A percentile compares a stretch with the other conserved stretches of the same genome.
Conservation (phyloP, 2,329 filamentous ascomycete genomes). For the Exserohilum turcica region DNA sequence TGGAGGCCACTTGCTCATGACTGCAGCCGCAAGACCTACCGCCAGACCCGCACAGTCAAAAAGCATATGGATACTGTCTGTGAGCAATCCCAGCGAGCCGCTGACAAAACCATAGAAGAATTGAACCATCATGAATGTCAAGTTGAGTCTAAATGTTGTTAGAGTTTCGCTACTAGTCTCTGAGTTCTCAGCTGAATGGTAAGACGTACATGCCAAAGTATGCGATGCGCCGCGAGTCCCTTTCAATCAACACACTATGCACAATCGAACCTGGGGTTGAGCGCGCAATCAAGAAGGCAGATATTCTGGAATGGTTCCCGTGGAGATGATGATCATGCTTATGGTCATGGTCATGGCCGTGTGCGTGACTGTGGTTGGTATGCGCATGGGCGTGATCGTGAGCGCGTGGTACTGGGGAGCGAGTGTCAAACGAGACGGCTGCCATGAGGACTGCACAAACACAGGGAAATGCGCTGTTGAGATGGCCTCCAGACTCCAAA, state of each 20-base stretch:
- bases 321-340: slow-evolving; percentile 46
- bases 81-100: slow-evolving; percentile 91
- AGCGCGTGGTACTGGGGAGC: slow-evolving; percentile 30
- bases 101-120: slow-evolving; percentile 93
- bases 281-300: slow-evolving; percentile 71
- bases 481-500: slow-evolving; percentile 27
- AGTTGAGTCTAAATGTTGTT: slow-evolving; percentile 71
- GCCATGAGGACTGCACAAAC: slow-evolving; percentile 43
- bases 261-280: slow-evolving; percentile 76
- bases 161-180: neutral
- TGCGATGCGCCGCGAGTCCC: slow-evolving; percentile 91
- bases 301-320: slow-evolving; percentile 68
- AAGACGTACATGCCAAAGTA: slow-evolving; percentile 86
- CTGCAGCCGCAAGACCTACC: slow-evolving; percentile 87
- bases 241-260: slow-evolving; percentile 84
- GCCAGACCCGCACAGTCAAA: slow-evolving; percentile 94
- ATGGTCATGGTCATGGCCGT: slow-evolving; percentile 28
- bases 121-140: slow-evolving; percentile 92
- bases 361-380: slow-evolving; percentile 36
- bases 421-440: slow-evolving; percentile 51
- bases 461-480: slow-evolving; percentile 22
- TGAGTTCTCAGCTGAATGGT: neutral
- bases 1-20: slow-evolving; percentile 96
- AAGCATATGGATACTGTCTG: slow-evolving; percentile 99
- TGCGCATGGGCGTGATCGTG: slow-evolving; percentile 39